Evolutionary conservation across 768 basidiomycete species (phyloP), one percentile per base, ranked within the genome.

Genomic region (Rhodotorula paludigena): DNA sequence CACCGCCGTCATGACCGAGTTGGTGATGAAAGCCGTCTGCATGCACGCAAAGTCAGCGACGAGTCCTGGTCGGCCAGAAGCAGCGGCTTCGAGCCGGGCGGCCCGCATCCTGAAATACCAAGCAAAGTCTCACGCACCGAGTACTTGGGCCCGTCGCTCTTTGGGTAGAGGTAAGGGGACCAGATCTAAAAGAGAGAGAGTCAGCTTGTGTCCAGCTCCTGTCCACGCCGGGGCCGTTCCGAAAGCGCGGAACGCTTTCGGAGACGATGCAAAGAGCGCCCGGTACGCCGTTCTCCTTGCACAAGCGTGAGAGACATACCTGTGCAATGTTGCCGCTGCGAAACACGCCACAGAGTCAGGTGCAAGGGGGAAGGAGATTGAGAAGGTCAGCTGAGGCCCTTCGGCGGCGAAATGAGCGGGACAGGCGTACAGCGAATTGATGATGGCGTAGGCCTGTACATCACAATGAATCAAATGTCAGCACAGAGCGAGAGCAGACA

Each of bases 131-230:
- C 15, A 57, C 65, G 57, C 41, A 75, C 63, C 35, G 67, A 66
- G 64, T 76, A 76, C 5, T 52, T 45, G n/a, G 76, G 76, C 7
- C 59, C 65, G 36, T 71, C 66, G 11, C 25, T 59, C 25, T 67
- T 67, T 39, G 74, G 67, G 68, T 76, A 75, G 18, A 75, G 58
- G 60, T 74, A 75, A 11, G 76, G 75, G 9, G 49, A 51, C 49
- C 49, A 51, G 49, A 51, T 51, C 32, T 42, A 28, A 30, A n/a
- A n/a, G 9, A 28, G n/a, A 11, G n/a, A n/a, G n/a, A n/a, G n/a
- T n/a, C n/a, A n/a, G n/a, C 45, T 12, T 16, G 25, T 7, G 11
- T 8, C 8, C 8, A 47, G 25, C 8, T 23, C 20, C 15, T 9
- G 25, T 16, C 15, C 16, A 21, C 9, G 15, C 9, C 8, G 15